These are phyloP conservation scores for Nakazawaea ambrosiae DNA, from an alignment of 805 yeast genomes.

Conservation along the genomic window DNA sequence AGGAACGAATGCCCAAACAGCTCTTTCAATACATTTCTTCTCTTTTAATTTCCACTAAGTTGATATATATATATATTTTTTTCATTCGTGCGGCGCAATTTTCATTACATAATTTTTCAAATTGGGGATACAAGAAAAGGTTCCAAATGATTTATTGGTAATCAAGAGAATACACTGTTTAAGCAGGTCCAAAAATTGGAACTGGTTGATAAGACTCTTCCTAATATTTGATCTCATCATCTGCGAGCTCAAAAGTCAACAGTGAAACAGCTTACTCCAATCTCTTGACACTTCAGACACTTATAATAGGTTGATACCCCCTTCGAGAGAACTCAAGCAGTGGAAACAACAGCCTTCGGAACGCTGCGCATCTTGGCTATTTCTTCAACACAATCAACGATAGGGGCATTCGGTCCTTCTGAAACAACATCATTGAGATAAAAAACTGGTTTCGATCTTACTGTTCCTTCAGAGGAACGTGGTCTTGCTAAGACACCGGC, in stretches of 20 bases:
- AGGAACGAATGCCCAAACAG: too few relatives aligned
- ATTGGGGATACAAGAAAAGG: too few relatives aligned
- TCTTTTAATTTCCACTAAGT: too few relatives aligned
- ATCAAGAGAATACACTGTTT: too few relatives aligned
- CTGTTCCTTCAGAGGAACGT: neutral
- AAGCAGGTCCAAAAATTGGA: neutral
- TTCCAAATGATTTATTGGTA: too few relatives aligned
- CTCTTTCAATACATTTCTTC: too few relatives aligned
- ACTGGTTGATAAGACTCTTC: conserved; percentile 27
- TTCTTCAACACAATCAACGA: conserved; percentile 45
- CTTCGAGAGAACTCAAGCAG: conserved; percentile 47
- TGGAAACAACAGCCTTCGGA: conserved; percentile 47
- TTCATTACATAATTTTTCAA: too few relatives aligned
- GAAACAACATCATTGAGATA: neutral
- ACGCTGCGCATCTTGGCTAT: conserved; percentile 38
- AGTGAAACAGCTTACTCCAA: conserved; percentile 48
- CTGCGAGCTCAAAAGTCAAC: conserved; percentile 29
- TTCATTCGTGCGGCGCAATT: too few relatives aligned
- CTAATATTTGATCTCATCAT: conserved; percentile 28
- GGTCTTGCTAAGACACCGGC: conserved; percentile 29
- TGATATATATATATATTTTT: too few relatives aligned
- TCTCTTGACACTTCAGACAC: conserved; percentile 39
- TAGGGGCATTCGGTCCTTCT: conserved; percentile 13
- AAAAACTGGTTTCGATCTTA: neutral
- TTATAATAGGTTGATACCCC: conserved; percentile 51